Conservation (phyloP, 306 rosid genomes). For the Sesbania bispinosa region DNA sequence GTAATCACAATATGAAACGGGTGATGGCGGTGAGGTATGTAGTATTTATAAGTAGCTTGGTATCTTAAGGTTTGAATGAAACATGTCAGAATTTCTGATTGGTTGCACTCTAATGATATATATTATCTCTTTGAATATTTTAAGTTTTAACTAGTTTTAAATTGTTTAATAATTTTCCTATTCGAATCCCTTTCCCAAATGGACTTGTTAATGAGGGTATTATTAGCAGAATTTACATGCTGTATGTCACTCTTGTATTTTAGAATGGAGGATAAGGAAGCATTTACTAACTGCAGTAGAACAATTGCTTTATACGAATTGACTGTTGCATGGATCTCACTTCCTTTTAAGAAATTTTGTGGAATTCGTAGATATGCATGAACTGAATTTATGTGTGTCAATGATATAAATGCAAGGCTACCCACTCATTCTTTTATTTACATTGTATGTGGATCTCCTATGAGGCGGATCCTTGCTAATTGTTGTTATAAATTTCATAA, state of each 20-base stretch:
- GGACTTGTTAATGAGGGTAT: background rate
- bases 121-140: background rate
- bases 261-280: background rate
- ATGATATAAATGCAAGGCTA: background rate
- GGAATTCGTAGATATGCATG: background rate
- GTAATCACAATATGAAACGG: background rate
- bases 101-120: background rate
- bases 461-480: background rate
- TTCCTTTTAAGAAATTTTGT: background rate
- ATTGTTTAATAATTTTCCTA: background rate
- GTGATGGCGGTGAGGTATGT: background rate
- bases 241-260: background rate
- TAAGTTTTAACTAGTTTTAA: background rate
- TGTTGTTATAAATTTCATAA: background rate
- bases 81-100: background rate
- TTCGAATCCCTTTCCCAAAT: background rate
- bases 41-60: background rate
- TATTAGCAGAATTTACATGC: background rate
- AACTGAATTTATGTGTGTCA: background rate
- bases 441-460: background rate
- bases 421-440: background rate
- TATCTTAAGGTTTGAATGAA: conserved; percentile 1
- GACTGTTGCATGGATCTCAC: background rate
- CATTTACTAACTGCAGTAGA: background rate
- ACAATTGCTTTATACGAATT: background rate